Base-by-base conservation (phyloP, 2,329 filamentous ascomycete genomes). In the Cercospora sp. region DNA sequence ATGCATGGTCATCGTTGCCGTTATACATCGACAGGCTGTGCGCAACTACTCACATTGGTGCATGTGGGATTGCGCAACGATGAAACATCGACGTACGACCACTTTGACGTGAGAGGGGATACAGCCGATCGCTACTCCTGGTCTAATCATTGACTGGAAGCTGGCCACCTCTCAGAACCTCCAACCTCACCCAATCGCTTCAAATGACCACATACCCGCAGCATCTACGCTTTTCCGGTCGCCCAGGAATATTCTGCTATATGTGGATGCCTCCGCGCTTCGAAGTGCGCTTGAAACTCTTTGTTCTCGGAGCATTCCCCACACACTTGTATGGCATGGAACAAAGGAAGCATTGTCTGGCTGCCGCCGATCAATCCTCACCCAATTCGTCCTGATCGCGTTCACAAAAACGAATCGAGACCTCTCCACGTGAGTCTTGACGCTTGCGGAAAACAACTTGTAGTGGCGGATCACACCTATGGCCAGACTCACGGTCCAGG, bases 311-410 rank as follows among this genome's bases (percentile, higher is more conserved):
- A 10, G 53, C 53, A 57, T 31, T 31, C 26, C 53, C 20, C 45
- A 20, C n/a, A 12, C 45, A 20, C 45, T 48, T 51, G 53, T 30
- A 31, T 12, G 3, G 23, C 4, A 3, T 58, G 13, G 26, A 31
- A 58, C 53, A 58, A n/a, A 58, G 53, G 10, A 18, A 58, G 53
- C 53, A n/a, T 57, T 57, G 51, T 57, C 51, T 13, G n/a, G n/a
- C 42, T 51, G 18, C 45, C 45, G 45, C 45, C 45, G 18, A 51
- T 51, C 45, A 13, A 20, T 23, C 13, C 45, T 26, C 12, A 31
- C 53, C n/a, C 6, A 30, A 16, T 23, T n/a, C 53, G 53, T 28
- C 48, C 5, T 31, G 53, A 58, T 58, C 53, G 53, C 13, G 5
- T 18, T 18, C 30, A 58, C 23, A 58, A 13, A 28, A 28, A 31